Percentiles rank a stretch among this genome's conserved stretches.
These are phyloP conservation scores for Vaucheria bursata DNA, from an alignment of 352 stramenopile genomes.

Conservation along the genomic window DNA sequence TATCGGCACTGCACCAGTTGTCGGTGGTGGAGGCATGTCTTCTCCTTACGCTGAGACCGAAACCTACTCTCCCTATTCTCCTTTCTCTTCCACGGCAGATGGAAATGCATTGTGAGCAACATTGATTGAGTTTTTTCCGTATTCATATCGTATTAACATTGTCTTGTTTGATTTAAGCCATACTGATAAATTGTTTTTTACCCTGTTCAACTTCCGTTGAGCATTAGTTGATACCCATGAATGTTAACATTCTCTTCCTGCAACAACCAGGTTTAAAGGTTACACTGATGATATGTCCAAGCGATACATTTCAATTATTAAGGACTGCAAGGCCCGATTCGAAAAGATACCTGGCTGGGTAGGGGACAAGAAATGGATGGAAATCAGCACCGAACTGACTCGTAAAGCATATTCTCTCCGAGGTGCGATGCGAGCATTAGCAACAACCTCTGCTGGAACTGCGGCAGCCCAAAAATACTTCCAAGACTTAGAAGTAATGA, in stretches of 20 bases:
- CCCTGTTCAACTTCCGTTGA: too few relatives aligned
- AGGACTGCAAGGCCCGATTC: constrained; percentile 39
- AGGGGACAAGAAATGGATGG: constrained; percentile 36
- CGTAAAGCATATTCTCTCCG: constrained; percentile 41
- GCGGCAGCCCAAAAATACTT: constrained; percentile 28
- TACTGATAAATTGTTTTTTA: too few relatives aligned
- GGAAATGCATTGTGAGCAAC: background rate
- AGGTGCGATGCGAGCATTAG: constrained; percentile 36
- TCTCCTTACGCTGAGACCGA: constrained; percentile 32
- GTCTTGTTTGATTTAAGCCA: too few relatives aligned
- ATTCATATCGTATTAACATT: too few relatives aligned
- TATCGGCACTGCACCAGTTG: constrained; percentile 11
- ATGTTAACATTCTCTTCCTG: background rate
- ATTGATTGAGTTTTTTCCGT: too few relatives aligned
- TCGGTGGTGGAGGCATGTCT: constrained; percentile 31
- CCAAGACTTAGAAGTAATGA: background rate
- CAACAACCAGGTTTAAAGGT: background rate
- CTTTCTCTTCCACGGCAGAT: constrained; percentile 13
- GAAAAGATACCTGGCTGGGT: constrained; percentile 28
- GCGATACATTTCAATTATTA: constrained; percentile 43
- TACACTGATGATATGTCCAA: constrained; percentile 24
- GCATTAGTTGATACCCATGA: too few relatives aligned
- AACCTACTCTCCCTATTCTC: constrained; percentile 45
- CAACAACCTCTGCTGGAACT: constrained; percentile 17
- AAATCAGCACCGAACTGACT: constrained; percentile 32